Base-by-base conservation (phyloP, 176 grass and related monocot species). In the Oryza meyeriana region DNA sequence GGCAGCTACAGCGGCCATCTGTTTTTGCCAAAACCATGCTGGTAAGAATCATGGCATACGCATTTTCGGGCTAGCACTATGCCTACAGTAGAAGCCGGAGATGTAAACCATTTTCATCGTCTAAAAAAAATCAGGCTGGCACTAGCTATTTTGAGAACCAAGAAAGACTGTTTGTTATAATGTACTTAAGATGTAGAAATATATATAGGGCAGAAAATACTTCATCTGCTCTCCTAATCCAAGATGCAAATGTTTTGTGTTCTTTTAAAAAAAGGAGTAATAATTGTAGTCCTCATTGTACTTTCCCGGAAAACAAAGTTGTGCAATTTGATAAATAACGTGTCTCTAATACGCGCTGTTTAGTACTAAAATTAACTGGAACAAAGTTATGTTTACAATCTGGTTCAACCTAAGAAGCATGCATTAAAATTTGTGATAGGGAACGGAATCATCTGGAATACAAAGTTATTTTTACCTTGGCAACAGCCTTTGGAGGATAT, bases 401-500 rank as follows among this genome's bases (percentile, higher is more conserved):
- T 18, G 38, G 25, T 29, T 13, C 69, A 47, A 45, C 13, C 8
- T 24, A 71, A 44, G 12, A 3, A 18, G 5, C 18, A 18, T 3
- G 24, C 6, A 47, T 47, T 13, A 24, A 70, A 41, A 27, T 47
- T n/a, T 4, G 12, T 36, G 44, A 5, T 78, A 69, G 35, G 10
- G 6, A 38, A 2, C 26, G 30, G 9, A n/a, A 25, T 0, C 9
- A 44, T 78, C 11, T 72, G 25, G 40, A 4, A 40, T 14, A 12
- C 28, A 30, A 58, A 8, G 12, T 12, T 7, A 59, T 64, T 52
- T 65, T 74, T 87, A 94, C 92, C 92, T 94, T 94, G 42, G 92
- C 92, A 16, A 94, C 87, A 76, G 89, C 89, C 87, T 94, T 94
- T 36, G 92, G 92, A 78, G 89, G 89, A 77, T 87, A 97, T 70